Conservation (phyloP, 2,329 filamentous ascomycete genomes). For the Tolypocladium ovalisporum region DNA sequence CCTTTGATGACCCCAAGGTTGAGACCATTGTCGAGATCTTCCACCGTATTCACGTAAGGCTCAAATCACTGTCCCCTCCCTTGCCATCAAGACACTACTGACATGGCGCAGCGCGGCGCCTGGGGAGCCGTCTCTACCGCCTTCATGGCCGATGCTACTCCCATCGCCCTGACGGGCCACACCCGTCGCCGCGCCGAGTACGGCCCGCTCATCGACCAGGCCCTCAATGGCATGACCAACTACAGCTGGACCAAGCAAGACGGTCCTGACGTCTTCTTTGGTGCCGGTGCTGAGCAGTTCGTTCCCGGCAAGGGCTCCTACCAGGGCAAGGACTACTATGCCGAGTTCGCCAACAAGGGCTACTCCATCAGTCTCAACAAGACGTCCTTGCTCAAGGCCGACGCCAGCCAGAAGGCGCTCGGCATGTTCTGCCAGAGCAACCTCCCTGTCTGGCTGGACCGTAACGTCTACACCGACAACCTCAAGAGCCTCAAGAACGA, state of each 20-base stretch:
- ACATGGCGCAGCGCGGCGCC: slow-evolving; percentile 29
- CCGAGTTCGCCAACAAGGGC: slow-evolving; percentile 58
- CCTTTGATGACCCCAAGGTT: slow-evolving; percentile 77
- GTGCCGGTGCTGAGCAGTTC: slow-evolving; percentile 76
- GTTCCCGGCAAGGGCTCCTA: slow-evolving; percentile 53
- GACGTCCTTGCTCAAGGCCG: slow-evolving; percentile 50
- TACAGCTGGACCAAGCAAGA: slow-evolving; percentile 69
- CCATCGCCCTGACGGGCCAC: slow-evolving; percentile 63
- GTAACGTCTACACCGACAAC: slow-evolving; percentile 69
- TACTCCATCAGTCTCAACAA: slow-evolving; percentile 67
- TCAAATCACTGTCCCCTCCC: neutral
- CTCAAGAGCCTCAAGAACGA: slow-evolving; percentile 55
- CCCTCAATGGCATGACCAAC: slow-evolving; percentile 64
- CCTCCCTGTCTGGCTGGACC: slow-evolving; percentile 77
- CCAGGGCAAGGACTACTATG: slow-evolving; percentile 67
- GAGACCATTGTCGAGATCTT: slow-evolving; percentile 76
- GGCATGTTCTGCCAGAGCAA: slow-evolving; percentile 68
- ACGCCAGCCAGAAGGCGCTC: slow-evolving; percentile 52
- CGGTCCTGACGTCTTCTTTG: slow-evolving; percentile 73
- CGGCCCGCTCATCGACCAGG: slow-evolving; percentile 63
- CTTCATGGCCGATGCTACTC: slow-evolving; percentile 71
- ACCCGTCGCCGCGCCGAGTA: slow-evolving; percentile 60
- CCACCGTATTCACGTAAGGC: slow-evolving; percentile 53
- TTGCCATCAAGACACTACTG: neutral
- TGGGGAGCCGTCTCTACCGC: slow-evolving; percentile 70